A percentile compares a stretch with the other conserved stretches of the same genome.
Conservation (phyloP, 495 filamentous ascomycete genomes). For the Beverwykella pulmonaria region DNA sequence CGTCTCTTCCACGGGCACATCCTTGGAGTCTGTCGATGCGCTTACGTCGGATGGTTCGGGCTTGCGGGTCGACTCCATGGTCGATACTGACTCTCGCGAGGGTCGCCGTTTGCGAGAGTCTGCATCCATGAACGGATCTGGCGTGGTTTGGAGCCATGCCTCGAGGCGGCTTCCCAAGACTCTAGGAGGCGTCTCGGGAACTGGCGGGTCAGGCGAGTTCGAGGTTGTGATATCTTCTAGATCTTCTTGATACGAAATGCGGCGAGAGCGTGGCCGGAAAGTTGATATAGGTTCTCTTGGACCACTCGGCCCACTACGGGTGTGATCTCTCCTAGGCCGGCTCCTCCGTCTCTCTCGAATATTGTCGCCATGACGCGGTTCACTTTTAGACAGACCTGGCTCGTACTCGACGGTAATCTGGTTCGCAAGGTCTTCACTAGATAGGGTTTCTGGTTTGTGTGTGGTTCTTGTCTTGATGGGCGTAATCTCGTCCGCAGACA, state of each 20-base stretch:
- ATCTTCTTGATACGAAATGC: conserved; percentile 22
- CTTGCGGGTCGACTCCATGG: conserved; percentile 18
- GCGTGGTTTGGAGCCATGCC: conserved; percentile 44
- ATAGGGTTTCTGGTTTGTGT: conserved; percentile 17
- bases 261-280: conserved; percentile 11
- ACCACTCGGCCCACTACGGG: conserved; percentile 11
- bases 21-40: conserved; percentile 6
- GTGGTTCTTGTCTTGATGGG: conserved; percentile 11
- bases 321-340: conserved; percentile 15
- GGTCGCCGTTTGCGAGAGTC: conserved; percentile 21
- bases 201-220: conserved; percentile 1
- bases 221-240: not conserved
- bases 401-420: conserved; percentile 9
- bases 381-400: not conserved
- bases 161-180: conserved; percentile 44
- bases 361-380: conserved; percentile 8
- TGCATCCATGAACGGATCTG: conserved; percentile 44
- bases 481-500: conserved; percentile 27
- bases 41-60: conserved; percentile 15
- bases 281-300: conserved; percentile 14
- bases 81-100: conserved; percentile 32
- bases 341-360: conserved; percentile 23
- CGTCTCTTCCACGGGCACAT: conserved; percentile 14
- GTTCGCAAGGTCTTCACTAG: conserved; percentile 7
- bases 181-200: conserved; percentile 30